These are phyloP conservation scores for Juncus effusus DNA, from an alignment of 176 grass and related monocot genomes.

Conservation along the genomic window DNA sequence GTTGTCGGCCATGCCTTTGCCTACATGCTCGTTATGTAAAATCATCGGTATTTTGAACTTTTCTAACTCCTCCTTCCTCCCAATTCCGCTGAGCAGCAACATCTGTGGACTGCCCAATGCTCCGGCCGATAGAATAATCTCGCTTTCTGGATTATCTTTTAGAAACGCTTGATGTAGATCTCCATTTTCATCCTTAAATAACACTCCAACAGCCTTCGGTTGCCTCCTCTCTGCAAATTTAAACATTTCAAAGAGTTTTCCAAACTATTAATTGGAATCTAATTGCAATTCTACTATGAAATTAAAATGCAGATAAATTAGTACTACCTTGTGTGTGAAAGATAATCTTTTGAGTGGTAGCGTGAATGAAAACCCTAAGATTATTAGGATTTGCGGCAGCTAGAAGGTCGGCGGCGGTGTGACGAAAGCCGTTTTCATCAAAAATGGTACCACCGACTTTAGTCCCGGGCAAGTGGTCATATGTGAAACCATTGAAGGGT, in stretches of 20 bases:
- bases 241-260: background rate
- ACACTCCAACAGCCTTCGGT: conserved; percentile 54
- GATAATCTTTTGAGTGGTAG: conserved; percentile 60
- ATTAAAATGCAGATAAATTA: background rate
- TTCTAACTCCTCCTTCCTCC: conserved; percentile 60
- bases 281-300: too few relatives aligned
- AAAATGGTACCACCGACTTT: conserved; percentile 87
- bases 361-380: conserved; percentile 62
- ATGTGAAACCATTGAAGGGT: conserved; percentile 85
- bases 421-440: conserved; percentile 61
- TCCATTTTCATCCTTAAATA: conserved; percentile 69
- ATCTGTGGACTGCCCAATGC: conserved; percentile 70
- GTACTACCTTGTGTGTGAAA: conserved; percentile 43
- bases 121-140: conserved; percentile 61
- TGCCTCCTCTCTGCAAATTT: background rate
- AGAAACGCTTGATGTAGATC: conserved; percentile 46
- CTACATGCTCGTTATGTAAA: conserved; percentile 59
- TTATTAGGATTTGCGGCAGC: conserved; percentile 55
- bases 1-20: conserved; percentile 76
- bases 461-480: conserved; percentile 68
- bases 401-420: conserved; percentile 76
- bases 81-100: conserved; percentile 72
- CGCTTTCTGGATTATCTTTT: conserved; percentile 32
- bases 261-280: too few relatives aligned
- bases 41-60: conserved; percentile 57